Base-by-base conservation (phyloP, 805 yeast genomes). In the Candida morakotiae region DNA sequence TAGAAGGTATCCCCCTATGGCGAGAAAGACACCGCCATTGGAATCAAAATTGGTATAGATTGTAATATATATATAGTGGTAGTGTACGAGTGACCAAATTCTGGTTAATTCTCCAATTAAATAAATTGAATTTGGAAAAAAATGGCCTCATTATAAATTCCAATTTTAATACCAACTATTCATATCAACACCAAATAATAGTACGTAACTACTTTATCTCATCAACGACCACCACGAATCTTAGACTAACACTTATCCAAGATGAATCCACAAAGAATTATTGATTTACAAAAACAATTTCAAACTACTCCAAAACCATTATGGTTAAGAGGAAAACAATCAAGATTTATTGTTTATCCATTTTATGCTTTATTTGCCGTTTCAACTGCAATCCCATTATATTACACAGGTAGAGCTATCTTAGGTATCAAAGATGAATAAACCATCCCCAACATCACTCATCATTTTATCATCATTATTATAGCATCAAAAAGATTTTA, bases 261-360 rank as follows among this genome's bases (percentile, higher is more conserved):
- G 23, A 64, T 65, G 70, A 61, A 67, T 60, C 73, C 73, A 41
- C 72, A 67, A 52, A 67, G 72, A 66, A 61, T 67, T 41, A 67
- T 67, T 44, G 56, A 62, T 39, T 65, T 67, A 54, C 73, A 67
- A 53, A 65, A 60, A 52, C 62, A 58, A 43, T 67, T 66, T 58
- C 73, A 67, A 53, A 57, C 53, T 58, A 58, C 71, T 41, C 48
- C 58, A 55, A 52, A 62, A 53, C 58, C 53, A 46, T 66, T 67
- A 54, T 67, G 72, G 72, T 62, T 65, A 58, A 64, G 67, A 59
- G 72, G 72, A 10, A 52, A 52, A 45, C 53, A 61, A 48, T 77
- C 93, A 48, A 83, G 83, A 66, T 67, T 73, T 53, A 63, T 81
- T 58, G 73, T 85, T 48, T 81, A 79, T 67, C 94, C 95, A 57